Conservation (phyloP, 1,284 basidiomycete species). For the Puccinia triticina region DNA sequence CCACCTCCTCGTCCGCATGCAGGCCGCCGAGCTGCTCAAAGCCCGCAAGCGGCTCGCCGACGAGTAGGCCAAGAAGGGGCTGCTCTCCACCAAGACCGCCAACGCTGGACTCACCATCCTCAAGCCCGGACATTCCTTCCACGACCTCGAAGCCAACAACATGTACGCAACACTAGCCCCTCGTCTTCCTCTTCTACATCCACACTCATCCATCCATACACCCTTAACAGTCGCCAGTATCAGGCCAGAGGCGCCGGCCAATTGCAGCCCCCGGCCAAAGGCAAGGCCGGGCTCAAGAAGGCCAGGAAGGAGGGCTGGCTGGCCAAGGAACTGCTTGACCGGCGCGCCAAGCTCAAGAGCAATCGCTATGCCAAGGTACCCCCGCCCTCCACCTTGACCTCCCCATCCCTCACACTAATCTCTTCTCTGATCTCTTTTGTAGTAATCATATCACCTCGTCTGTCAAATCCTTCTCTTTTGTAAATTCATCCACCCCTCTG, state of each 20-base stretch:
- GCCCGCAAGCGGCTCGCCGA: constrained; percentile 39
- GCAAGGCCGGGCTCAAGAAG: constrained; percentile 78
- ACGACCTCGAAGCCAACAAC: constrained; percentile 54
- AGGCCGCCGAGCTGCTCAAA: constrained; percentile 46
- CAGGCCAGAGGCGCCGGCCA: constrained; percentile 86
- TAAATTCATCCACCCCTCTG: no score
- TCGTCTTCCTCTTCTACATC: neutral
- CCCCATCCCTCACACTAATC: no score
- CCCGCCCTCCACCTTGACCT: no score
- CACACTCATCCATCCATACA: neutral
- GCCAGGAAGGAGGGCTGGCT: constrained; percentile 84
- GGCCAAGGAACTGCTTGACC: constrained; percentile 83
- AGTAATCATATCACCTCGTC: no score
- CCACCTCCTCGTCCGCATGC: constrained; percentile 48
- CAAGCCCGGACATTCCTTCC: constrained; percentile 41
- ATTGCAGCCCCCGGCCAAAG: constrained; percentile 69
- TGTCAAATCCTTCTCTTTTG: no score
- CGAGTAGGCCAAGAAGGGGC: constrained; percentile 43
- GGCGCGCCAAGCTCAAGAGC: constrained; percentile 86
- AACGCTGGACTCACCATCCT: constrained; percentile 40
- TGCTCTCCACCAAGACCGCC: constrained; percentile 27
- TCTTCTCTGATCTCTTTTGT: no score
- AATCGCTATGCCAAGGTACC: constrained; percentile 50
- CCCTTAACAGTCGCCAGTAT: constrained; percentile 68
- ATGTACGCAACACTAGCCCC: constrained; percentile 61